Base-by-base conservation (phyloP, 257 asterid genomes). In the Primulina eburnea region DNA sequence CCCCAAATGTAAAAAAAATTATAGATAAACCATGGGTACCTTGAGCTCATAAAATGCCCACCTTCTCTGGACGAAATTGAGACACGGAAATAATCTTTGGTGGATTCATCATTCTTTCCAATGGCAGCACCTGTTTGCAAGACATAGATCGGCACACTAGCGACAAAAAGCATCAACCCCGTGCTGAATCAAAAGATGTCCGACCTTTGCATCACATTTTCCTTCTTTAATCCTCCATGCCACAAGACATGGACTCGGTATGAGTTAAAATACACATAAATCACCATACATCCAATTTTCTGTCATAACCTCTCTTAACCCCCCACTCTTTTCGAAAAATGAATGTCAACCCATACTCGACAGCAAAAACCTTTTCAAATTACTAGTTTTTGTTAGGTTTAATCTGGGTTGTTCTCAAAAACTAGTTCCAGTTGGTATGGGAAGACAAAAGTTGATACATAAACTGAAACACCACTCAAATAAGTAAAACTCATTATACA, bases 51-150 rank as follows among this genome's bases (percentile, higher is more conserved):
- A 74, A 83, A 84, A 84, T 78, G 79, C 89, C 79, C 89, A 91
- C 97, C 95, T 94, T 94, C 88, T 93, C 97, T 60, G 98, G 97
- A 80, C 96, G 98, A 81, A 93, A 93, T 69, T 90, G 98, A 80
- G 98, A 90, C 78, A 93, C 97, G 16, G 97, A 90, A 67, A 93
- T 86, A 37, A 93, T 84, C 81, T 86, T 93, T 6, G 79, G 73
- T 67, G 94, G 95, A 17, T 80, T 72, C 80, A 70, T 65, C 64
- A 89, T 72, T 73, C 96, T 89, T 81, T 86, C 92, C 72, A 93
- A 65, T 1, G 92, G 92, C 30, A 90, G 86, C 70, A 71, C 84
- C 97, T 92, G 92, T 70, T 82, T 69, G 65, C 30, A 83, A 18
- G 58, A 69, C 71, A 73, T 37, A 77, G 11, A 58, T 79, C 78